Base-by-base conservation (phyloP, 371 early-diverging fungal species). In the Mucor piriformis region DNA sequence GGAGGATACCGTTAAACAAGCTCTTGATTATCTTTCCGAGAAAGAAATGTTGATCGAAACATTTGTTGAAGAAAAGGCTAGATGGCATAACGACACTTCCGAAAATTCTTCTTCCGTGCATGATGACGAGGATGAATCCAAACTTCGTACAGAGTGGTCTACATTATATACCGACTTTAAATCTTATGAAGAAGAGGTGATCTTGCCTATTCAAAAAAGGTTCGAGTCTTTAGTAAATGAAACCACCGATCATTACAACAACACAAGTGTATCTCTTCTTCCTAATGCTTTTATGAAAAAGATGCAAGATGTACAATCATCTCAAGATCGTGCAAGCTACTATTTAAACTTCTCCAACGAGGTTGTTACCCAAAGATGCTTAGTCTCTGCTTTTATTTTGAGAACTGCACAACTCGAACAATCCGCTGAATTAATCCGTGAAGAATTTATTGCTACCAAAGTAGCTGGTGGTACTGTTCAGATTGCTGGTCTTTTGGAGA, bases 361-460 rank as follows among this genome's bases (percentile, higher is more conserved):
- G 21, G 66, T 81, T 3, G 66, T 81, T 3, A 57, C 66, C 5
- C 81, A 81, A 40, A 63, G 70, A 1, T 63, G 74, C 27, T 35
- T 69, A n/a, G 63, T 77, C 12, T 51, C 66, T 29, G 69, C 63
- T 10, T 81, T 81, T 40, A 57, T 76, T 13, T 20, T 60, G 29
- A 58, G 72, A 34, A 71, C 71, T 1, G 63, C 70, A 10, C 69
- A 72, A 29, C 51, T 81, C 11, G 78, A 77, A 48, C 69, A 72
- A 29, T 70, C 69, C 3, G 81, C 81, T 1, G 79, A 76, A 20
- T 34, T 68, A 25, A 72, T 79, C 16, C 70, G 79, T 2, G 76
- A 79, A 49, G 76, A 76, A 40, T 67, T 79, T 32, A 72, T 72
- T n/a, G 52, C 66, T 1, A 49, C 59, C 37, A 59, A 72, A 23